phyloP scores from a whole-genome alignment of 1,284 basidiomycete genomes.

The Fomes fomentarius region DNA sequence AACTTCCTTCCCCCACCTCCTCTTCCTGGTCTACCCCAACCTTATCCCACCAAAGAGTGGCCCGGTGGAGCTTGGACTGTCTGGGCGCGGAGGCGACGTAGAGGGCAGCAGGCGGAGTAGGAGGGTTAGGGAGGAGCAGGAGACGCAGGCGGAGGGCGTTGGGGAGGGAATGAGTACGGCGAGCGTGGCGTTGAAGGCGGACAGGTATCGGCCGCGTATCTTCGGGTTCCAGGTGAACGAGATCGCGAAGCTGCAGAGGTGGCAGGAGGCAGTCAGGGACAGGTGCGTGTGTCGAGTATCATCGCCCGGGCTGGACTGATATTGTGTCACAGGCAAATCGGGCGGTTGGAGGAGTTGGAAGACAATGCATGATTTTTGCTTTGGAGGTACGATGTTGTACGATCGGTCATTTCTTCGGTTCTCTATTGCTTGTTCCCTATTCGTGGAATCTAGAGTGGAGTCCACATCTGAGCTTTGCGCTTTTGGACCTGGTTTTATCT shows the following conservation, averaged over 20 bases:
- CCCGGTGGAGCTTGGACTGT: slow-evolving; percentile 49
- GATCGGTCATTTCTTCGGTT: slow-evolving; percentile 3
- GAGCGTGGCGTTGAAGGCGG: slow-evolving; percentile 83
- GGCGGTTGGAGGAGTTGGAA: slow-evolving; percentile 50
- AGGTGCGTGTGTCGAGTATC: slow-evolving; percentile 48
- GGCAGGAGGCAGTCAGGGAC: slow-evolving; percentile 90
- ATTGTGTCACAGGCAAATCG: slow-evolving; percentile 46
- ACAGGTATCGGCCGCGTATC: slow-evolving; percentile 87
- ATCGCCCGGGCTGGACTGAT: background rate
- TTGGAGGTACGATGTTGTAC: slow-evolving; percentile 5
- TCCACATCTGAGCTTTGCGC: too few relatives aligned
- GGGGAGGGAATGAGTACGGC: slow-evolving; percentile 74
- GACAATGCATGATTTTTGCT: slow-evolving; percentile 27
- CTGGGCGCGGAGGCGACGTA: slow-evolving; percentile 21
- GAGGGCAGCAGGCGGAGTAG: slow-evolving; percentile 35
- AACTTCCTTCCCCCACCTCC: slow-evolving; percentile 93
- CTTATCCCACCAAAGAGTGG: slow-evolving; percentile 86
- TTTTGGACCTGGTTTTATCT: too few relatives aligned
- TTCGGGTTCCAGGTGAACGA: slow-evolving; percentile 96
- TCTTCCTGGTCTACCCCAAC: slow-evolving; percentile 93
- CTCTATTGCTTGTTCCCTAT: background rate
- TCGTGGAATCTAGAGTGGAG: background rate
- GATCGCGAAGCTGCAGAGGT: slow-evolving; percentile 88
- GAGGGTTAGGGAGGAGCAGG: slow-evolving; percentile 54
- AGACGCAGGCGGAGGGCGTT: slow-evolving; percentile 52